Conservation (phyloP, 2,329 filamentous ascomycete species). For the Onygena corvina region DNA sequence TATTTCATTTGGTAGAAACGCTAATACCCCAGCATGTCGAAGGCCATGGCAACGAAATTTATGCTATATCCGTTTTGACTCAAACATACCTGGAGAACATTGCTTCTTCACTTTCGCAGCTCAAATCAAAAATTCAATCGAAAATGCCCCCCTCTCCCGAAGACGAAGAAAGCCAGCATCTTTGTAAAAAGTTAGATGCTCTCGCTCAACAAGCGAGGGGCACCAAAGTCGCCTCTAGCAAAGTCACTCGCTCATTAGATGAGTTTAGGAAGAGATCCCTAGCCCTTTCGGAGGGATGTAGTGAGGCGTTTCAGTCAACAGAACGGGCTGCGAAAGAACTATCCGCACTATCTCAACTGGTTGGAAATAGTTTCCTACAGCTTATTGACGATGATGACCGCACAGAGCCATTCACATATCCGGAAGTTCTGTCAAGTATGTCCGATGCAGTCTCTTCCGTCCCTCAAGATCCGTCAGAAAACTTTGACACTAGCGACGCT, state of each 20-base stretch:
- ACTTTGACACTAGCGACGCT: constrained; percentile 40
- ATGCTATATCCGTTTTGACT: constrained; percentile 63
- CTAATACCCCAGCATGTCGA: constrained; percentile 59
- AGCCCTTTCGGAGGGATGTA: constrained; percentile 56
- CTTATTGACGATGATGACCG: constrained; percentile 62
- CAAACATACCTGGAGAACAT: constrained; percentile 73
- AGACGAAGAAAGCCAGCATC: constrained; percentile 57
- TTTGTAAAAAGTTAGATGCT: constrained; percentile 57
- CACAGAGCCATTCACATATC: constrained; percentile 52
- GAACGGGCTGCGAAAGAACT: constrained; percentile 54
- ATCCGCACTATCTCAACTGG: constrained; percentile 51
- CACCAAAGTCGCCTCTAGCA: constrained; percentile 69
- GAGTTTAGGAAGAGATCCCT: constrained; percentile 67
- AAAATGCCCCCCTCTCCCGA: constrained; percentile 49
- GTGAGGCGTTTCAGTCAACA: constrained; percentile 57
- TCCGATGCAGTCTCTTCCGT: constrained; percentile 23
- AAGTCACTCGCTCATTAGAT: constrained; percentile 62
- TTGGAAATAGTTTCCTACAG: constrained; percentile 54
- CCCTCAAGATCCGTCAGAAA: constrained; percentile 19
- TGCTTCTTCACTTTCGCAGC: constrained; percentile 52
- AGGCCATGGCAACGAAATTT: constrained; percentile 63
- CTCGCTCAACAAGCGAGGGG: constrained; percentile 66
- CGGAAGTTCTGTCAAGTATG: constrained; percentile 55
- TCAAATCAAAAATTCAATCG: constrained; percentile 55
- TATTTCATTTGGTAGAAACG: constrained; percentile 74